phyloP scores from a whole-genome alignment of 1,139 yeast species.

The Blastobotrys serpentis region DNA sequence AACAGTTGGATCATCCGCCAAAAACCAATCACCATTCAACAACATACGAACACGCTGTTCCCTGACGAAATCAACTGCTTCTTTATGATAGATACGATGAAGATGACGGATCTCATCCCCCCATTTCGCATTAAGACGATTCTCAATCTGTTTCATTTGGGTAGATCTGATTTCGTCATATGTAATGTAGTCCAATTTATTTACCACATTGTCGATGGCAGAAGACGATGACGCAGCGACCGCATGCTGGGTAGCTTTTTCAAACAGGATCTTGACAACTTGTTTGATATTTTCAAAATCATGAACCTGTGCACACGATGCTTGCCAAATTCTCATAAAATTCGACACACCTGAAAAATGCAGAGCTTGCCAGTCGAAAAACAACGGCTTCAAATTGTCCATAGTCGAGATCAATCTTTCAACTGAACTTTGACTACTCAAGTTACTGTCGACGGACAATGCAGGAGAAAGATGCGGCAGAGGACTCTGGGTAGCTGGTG shows the following conservation, averaged over 20 bases:
- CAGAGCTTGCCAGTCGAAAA: slow-evolving; percentile 56
- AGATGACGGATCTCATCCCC: slow-evolving; percentile 47
- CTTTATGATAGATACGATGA: slow-evolving; percentile 51
- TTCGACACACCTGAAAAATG: slow-evolving; percentile 57
- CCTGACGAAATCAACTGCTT: slow-evolving; percentile 71
- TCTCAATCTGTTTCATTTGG: slow-evolving; percentile 52
- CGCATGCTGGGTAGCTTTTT: slow-evolving; percentile 36
- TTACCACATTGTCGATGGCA: slow-evolving; percentile 26
- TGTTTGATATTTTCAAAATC: slow-evolving; percentile 54
- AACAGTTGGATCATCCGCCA: slow-evolving; percentile 53
- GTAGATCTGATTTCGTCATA: slow-evolving; percentile 54
- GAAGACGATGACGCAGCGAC: slow-evolving; percentile 24
- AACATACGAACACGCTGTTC: slow-evolving; percentile 74
- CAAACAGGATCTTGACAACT: slow-evolving; percentile 40
- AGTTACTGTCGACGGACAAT: neutral
- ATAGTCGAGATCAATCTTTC: slow-evolving; percentile 22
- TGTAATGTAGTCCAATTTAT: slow-evolving; percentile 42
- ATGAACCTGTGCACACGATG: slow-evolving; percentile 53
- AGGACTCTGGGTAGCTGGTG: slow-evolving; percentile 7
- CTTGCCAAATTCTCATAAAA: slow-evolving; percentile 66
- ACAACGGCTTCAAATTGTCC: slow-evolving; percentile 43
- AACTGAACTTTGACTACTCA: slow-evolving; percentile 15
- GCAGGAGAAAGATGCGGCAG: slow-evolving; percentile 2
- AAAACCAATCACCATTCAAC: slow-evolving; percentile 85
- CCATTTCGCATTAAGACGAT: slow-evolving; percentile 38